phyloP scores from a whole-genome alignment of 169 alveolate genomes.

The Condylostoma magnum region DNA sequence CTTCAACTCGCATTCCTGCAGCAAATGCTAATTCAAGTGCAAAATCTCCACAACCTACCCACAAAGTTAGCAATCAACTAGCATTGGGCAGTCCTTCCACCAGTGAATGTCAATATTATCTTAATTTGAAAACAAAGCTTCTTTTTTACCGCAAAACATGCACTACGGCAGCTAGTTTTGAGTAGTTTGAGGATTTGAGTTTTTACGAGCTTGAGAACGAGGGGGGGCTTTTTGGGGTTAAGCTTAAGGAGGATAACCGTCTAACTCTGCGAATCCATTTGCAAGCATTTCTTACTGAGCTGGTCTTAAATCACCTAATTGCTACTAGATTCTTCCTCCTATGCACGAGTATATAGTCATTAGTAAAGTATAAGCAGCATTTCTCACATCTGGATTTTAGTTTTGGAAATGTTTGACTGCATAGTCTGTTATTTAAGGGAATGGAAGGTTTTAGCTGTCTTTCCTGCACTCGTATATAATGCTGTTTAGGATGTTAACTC shows the following conservation, averaged over 20 bases:
- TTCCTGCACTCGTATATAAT: conserved; percentile 61
- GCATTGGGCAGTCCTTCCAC: conserved; percentile 87
- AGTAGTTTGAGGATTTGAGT: conserved; percentile 33
- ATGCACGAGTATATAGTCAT: conserved; percentile 59
- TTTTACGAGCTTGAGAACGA: conserved; percentile 36
- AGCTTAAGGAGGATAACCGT: conserved; percentile 42
- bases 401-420: conserved; percentile 62
- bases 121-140: conserved; percentile 55
- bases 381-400: conserved; percentile 70
- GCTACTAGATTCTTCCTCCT: conserved; percentile 64
- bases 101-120: conserved; percentile 79
- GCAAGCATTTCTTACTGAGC: conserved; percentile 65
- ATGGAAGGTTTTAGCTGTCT: conserved; percentile 63
- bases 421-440: conserved; percentile 59
- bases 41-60: conserved; percentile 74
- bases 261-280: conserved; percentile 67
- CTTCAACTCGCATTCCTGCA: conserved; percentile 77
- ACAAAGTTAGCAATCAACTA: conserved; percentile 72
- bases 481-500: conserved; percentile 56
- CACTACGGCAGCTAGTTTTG: conserved; percentile 45
- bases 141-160: conserved; percentile 75
- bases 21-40: conserved; percentile 61
- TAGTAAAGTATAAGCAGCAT: conserved; percentile 63
- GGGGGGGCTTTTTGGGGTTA: conserved; percentile 13
- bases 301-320: conserved; percentile 64